Evolutionary conservation across 2,329 filamentous ascomycete species (phyloP).

Genomic region (Neofusicoccum ribis): DNA sequence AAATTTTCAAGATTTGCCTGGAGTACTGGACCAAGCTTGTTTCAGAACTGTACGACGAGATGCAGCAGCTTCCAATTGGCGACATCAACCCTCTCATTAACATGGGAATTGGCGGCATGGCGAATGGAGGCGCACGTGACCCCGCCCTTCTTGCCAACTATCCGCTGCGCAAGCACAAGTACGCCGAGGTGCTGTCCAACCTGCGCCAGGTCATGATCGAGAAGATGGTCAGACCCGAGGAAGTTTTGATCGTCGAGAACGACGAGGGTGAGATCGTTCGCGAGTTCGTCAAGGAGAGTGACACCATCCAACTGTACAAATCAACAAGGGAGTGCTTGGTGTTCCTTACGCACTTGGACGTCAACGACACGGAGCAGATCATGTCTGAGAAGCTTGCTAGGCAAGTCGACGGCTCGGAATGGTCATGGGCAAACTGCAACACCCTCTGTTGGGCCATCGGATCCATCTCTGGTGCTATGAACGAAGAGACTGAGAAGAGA

Average conservation of each 20-base stretch:
- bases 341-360: slow-evolving; percentile 95
- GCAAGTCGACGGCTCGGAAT: slow-evolving; percentile 92
- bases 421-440: slow-evolving; percentile 99
- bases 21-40: slow-evolving; percentile 99
- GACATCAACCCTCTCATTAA: slow-evolving; percentile 88
- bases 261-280: slow-evolving; percentile 98
- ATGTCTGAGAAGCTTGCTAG: slow-evolving; percentile 98
- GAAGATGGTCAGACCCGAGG: slow-evolving; percentile 98
- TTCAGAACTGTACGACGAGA: slow-evolving; percentile 97
- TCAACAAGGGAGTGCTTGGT: slow-evolving; percentile 96
- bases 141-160: slow-evolving; percentile 84
- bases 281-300: slow-evolving; percentile 98
- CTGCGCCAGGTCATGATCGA: slow-evolving; percentile 98
- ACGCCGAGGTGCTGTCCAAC: slow-evolving; percentile 89
- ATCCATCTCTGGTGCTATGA: slow-evolving; percentile 98
- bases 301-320: slow-evolving; percentile 99
- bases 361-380: slow-evolving; percentile 95
- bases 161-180: slow-evolving; percentile 96
- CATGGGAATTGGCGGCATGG: slow-evolving; percentile 67
- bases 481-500: slow-evolving; percentile 97
- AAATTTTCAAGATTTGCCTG: slow-evolving; percentile 99
- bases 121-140: slow-evolving; percentile 81
- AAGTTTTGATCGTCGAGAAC: slow-evolving; percentile 98
- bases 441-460: slow-evolving; percentile 99
- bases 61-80: slow-evolving; percentile 92